Evolutionary conservation across 2,329 filamentous ascomycete genomes (phyloP).

Genomic region (Aspergillus ochraceus): DNA sequence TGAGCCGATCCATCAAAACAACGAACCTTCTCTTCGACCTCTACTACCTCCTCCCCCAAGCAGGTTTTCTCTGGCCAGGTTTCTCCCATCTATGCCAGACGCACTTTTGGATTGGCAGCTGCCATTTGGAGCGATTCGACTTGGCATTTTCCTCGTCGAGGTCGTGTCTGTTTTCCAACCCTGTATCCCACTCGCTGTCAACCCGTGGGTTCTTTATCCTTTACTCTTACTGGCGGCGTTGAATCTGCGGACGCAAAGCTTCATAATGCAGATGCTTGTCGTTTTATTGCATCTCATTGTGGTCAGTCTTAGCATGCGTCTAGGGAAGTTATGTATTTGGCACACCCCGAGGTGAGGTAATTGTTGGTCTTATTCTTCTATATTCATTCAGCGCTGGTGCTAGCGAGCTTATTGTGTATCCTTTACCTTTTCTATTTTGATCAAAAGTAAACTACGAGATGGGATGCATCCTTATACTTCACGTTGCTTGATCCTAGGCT

Average conservation of each 20-base stretch:
- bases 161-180: conserved; percentile 63
- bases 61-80: conserved; percentile 23
- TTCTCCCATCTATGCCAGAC: conserved; percentile 22
- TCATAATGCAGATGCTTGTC: conserved; percentile 42
- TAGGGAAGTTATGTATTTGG: conserved; percentile 20
- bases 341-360: neutral
- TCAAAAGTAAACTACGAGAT: neutral
- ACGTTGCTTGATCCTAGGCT: no score
- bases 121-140: conserved; percentile 49
- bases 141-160: conserved; percentile 68
- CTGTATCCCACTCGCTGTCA: conserved; percentile 72
- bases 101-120: conserved; percentile 28
- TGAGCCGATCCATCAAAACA: conserved; percentile 16
- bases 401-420: neutral
- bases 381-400: neutral
- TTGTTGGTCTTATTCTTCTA: neutral
- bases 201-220: conserved; percentile 63
- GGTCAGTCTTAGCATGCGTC: conserved; percentile 42
- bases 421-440: neutral
- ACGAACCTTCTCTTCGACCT: conserved; percentile 28
- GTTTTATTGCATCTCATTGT: conserved; percentile 50
- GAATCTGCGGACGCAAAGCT: conserved; percentile 51
- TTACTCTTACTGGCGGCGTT: conserved; percentile 68
- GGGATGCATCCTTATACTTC: no score
- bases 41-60: conserved; percentile 45